phyloP scores from a whole-genome alignment of 2,329 filamentous ascomycete species.

The Lanzia echinophila region DNA sequence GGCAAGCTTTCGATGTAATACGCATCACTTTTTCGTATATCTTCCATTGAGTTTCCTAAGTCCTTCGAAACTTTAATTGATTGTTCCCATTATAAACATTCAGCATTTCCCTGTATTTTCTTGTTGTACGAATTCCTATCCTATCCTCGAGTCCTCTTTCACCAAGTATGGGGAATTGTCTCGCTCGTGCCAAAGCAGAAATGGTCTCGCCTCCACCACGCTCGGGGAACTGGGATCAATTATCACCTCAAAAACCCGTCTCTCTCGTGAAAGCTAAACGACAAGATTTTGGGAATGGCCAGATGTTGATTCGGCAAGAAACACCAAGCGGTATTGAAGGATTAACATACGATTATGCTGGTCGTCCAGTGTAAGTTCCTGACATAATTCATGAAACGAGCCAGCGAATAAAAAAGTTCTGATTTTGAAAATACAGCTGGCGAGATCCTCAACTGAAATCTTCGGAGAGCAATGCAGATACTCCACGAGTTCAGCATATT shows the following conservation, averaged over 20 bases:
- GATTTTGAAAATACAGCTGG: background rate
- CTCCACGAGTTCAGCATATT: background rate
- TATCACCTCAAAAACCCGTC: background rate
- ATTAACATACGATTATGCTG: background rate
- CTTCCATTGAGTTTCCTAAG: no score
- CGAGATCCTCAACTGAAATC: background rate
- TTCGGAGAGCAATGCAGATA: background rate
- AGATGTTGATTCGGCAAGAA: background rate
- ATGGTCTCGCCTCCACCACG: background rate
- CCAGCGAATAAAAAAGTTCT: no score
- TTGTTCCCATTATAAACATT: no score
- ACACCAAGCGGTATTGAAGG: background rate
- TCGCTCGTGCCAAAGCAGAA: background rate
- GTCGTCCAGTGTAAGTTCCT: constrained; percentile 4
- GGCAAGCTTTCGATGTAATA: no score
- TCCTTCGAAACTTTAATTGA: no score
- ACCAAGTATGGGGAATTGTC: background rate
- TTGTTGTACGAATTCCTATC: no score
- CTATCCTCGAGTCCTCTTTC: no score
- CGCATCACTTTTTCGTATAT: no score
- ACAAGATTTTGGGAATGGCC: background rate
- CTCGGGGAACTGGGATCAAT: background rate
- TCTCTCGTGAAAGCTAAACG: no score
- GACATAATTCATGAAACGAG: no score
- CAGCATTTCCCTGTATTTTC: no score